Conservation (phyloP, 2,329 filamentous ascomycete genomes). For the Fusarium hainanense region DNA sequence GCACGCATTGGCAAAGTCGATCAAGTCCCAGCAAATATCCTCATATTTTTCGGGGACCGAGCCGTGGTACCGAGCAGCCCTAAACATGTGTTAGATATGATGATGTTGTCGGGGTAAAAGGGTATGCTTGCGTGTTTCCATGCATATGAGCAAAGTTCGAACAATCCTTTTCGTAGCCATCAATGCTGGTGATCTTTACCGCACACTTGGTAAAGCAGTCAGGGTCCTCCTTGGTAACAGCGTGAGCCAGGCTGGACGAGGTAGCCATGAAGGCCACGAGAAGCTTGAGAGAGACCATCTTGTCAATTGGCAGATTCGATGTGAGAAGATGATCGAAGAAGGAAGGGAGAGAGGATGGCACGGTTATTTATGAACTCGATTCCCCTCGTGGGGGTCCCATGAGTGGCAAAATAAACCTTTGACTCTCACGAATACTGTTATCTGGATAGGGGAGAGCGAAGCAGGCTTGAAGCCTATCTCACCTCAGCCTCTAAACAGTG, state of each 20-base stretch:
- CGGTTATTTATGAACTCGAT: neutral
- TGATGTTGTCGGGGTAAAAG: no score
- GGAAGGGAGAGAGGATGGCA: accelerated
- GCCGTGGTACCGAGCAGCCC: neutral
- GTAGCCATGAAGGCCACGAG: neutral
- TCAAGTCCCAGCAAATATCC: neutral
- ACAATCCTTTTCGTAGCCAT: neutral
- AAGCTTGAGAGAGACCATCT: neutral
- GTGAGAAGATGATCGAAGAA: neutral
- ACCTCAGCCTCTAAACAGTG: neutral
- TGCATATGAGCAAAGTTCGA: neutral
- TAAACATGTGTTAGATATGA: neutral
- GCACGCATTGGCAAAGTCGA: neutral
- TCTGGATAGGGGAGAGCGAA: neutral
- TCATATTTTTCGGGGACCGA: neutral
- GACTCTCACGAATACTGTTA: neutral
- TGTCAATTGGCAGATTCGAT: neutral
- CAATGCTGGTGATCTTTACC: neutral
- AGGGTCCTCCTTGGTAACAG: neutral
- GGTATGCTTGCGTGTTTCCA: neutral
- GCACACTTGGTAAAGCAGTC: neutral
- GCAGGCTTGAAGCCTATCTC: neutral
- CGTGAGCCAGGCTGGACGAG: neutral
- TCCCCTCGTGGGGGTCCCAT: accelerated
- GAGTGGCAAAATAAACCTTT: neutral